Evolutionary conservation across 768 basidiomycete genomes (phyloP).

Genomic region (Lepiota venenata): DNA sequence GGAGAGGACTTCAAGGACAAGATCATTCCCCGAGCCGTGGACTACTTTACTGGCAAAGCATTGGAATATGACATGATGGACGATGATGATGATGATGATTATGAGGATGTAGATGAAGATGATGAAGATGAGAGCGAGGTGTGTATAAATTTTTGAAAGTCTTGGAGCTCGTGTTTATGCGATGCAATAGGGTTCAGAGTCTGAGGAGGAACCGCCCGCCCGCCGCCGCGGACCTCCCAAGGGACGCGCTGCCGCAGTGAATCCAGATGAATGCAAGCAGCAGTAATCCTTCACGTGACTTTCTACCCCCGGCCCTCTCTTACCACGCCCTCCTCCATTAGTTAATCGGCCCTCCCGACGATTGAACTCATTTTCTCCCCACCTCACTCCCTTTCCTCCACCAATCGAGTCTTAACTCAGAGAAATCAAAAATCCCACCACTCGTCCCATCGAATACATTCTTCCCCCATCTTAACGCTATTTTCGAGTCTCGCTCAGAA

Average conservation of each 20-base stretch:
- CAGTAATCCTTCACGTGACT: slow-evolving; percentile 44
- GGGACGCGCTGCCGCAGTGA: slow-evolving; percentile 50
- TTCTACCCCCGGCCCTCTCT: not conserved
- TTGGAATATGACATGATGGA: slow-evolving; percentile 74
- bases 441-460: too few relatives aligned
- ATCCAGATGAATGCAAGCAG: slow-evolving; percentile 90
- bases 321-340: not conserved
- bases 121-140: slow-evolving; percentile 48
- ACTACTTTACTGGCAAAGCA: slow-evolving; percentile 97
- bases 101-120: slow-evolving; percentile 57
- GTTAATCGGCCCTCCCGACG: not conserved
- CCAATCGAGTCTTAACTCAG: not conserved
- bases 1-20: slow-evolving; percentile 98
- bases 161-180: not conserved
- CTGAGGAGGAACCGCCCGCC: slow-evolving; percentile 49
- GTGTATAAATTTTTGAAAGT: slow-evolving; percentile 29
- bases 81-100: slow-evolving; percentile 58
- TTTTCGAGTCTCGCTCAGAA: too few relatives aligned
- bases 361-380: not conserved
- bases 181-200: slow-evolving; percentile 56
- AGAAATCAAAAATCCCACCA: not conserved
- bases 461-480: too few relatives aligned
- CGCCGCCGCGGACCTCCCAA: slow-evolving; percentile 59
- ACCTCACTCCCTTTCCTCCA: not conserved
- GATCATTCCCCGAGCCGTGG: slow-evolving; percentile 92